These are phyloP conservation scores for Macrophomina pseudophaseolina DNA, from an alignment of 2,329 filamentous ascomycete species.

Conservation along the genomic window DNA sequence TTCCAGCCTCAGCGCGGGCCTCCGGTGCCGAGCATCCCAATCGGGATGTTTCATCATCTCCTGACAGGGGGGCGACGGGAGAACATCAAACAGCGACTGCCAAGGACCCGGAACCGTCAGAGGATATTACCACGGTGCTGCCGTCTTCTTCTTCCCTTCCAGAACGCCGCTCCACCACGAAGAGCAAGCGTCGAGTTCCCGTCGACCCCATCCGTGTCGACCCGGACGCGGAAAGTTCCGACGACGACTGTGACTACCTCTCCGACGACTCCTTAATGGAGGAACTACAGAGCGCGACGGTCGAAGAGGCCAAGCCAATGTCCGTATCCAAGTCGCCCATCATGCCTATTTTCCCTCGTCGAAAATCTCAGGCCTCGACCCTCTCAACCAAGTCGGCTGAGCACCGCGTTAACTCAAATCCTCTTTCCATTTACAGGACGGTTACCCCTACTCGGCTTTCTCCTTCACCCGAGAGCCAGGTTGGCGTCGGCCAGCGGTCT, in stretches of 20 bases:
- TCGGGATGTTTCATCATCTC: constrained; percentile 27
- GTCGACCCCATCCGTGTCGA: constrained; percentile 25
- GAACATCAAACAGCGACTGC: constrained; percentile 26
- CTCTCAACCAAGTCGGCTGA: constrained; percentile 40
- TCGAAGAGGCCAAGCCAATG: constrained; percentile 83
- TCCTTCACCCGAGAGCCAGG: constrained; percentile 38
- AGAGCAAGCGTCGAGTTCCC: constrained; percentile 24
- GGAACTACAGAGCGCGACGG: constrained; percentile 79
- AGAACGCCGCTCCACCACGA: constrained; percentile 25
- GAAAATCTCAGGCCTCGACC: constrained; percentile 34
- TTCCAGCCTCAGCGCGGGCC: constrained; percentile 18
- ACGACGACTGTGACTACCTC: constrained; percentile 53
- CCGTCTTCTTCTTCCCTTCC: constrained; percentile 24
- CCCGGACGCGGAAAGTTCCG: constrained; percentile 25
- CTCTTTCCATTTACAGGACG: constrained; percentile 28
- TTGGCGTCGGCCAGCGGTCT: constrained; percentile 27
- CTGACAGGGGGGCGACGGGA: constrained; percentile 27
- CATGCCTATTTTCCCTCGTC: constrained; percentile 62
- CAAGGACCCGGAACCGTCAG: constrained; percentile 16
- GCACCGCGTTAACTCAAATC: constrained; percentile 25
- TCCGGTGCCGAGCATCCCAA: constrained; percentile 21
- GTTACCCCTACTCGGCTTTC: constrained; percentile 34
- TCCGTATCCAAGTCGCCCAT: constrained; percentile 83
- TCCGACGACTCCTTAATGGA: constrained; percentile 86
- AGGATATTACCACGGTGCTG: constrained; percentile 25